Evolutionary conservation across 2,329 filamentous ascomycete species (phyloP), one percentile per base, ranked within the genome.

Genomic region (Fusarium subglutinans): DNA sequence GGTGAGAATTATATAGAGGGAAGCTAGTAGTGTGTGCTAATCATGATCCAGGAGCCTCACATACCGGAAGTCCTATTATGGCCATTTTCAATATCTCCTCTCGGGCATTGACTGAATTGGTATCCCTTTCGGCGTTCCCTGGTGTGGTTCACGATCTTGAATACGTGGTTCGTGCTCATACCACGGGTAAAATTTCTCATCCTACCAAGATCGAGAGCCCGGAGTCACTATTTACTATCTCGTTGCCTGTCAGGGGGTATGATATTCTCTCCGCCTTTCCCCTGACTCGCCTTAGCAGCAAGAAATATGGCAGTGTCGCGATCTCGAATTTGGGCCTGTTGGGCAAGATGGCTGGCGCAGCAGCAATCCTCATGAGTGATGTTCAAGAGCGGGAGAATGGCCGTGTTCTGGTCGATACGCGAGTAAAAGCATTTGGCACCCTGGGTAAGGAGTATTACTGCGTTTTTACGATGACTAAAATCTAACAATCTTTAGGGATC

Each of bases 331-430:
- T 98, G 2, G 96, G 96, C 1, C 85, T 98, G 5, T 74, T 97
- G 8, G 93, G 89, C 5, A 98, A 98, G 82, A 97, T 98, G 93
- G 94, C 94, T 0, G 96, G 95, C 1, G 90, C 92, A 2, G 95
- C 94, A 3, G 95, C 94, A 0, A 87, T 98, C 13, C 84, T 92
- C 3, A 87, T 86, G 43, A 91, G 86, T n/a, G 86, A 88, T 35
- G 87, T 91, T 50, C 87, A 87, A 40, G 80, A 91, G 48, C 78
- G 77, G 8, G 79, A 75, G 13, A 91, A 90, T 64, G 90, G 90
- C 1, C 85, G 90, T 22, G 83, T 96, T 26, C 82, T 90, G 13
- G 83, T 97, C 18, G 90, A 90, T 76, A 89, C 92, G 3, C 89
- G 87, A 20, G 80, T 98, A 47, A 98, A 97, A 80, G 95, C 95